phyloP scores from a whole-genome alignment of 2,329 filamentous ascomycete genomes.

The Xylaria sp. region DNA sequence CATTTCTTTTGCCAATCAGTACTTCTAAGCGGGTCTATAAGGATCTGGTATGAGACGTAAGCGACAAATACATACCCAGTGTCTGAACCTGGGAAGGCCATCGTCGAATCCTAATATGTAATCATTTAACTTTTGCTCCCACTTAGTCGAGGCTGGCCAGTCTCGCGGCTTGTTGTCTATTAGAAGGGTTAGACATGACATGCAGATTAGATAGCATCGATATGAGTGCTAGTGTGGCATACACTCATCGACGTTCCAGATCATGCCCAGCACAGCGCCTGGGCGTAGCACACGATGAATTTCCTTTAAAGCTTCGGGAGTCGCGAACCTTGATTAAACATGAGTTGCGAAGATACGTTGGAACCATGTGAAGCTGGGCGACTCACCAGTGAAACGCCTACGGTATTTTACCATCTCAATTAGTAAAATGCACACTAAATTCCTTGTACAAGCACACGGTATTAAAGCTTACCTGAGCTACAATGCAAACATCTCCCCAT shows the following conservation, averaged over 20 bases:
- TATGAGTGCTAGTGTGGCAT: constrained; percentile 42
- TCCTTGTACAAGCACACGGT: background rate
- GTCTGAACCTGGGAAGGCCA: constrained; percentile 71
- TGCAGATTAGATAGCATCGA: background rate
- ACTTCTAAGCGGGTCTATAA: background rate
- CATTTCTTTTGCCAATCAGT: constrained; percentile 58
- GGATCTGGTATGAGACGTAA: background rate
- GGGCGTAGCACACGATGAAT: constrained; percentile 74
- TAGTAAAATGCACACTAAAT: background rate
- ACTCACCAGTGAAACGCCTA: constrained; percentile 65
- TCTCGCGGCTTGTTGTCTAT: constrained; percentile 71
- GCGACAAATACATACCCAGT: constrained; percentile 53
- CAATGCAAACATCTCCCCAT: constrained; percentile 73
- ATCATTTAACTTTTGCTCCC: constrained; percentile 72
- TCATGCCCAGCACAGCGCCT: constrained; percentile 69
- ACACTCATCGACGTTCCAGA: constrained; percentile 83
- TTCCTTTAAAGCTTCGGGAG: constrained; percentile 68
- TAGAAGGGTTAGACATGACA: constrained; percentile 33
- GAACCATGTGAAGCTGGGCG: background rate
- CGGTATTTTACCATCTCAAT: constrained; percentile 30
- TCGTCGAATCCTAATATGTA: constrained; percentile 67
- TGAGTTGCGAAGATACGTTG: constrained; percentile 19
- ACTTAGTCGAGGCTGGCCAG: constrained; percentile 67
- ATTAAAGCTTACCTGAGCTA: constrained; percentile 67
- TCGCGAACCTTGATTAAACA: constrained; percentile 71